phyloP scores from a whole-genome alignment of 768 basidiomycete species.

The Leucosporidium scottii region DNA sequence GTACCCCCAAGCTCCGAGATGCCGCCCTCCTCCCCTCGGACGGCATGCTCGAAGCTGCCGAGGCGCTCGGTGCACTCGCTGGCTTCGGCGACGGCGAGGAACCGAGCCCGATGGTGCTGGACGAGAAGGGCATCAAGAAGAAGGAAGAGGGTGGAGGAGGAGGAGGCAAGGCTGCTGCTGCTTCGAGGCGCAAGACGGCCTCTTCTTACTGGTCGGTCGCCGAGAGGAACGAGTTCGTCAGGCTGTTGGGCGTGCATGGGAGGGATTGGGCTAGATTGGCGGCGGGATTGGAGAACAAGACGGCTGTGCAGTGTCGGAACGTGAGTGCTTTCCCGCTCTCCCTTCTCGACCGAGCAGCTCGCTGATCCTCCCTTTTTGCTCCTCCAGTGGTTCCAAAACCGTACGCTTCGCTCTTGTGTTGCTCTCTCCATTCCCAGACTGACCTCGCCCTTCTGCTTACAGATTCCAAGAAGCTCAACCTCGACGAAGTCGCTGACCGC shows the following conservation, averaged over 20 bases:
- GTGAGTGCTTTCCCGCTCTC: slow-evolving; percentile 16
- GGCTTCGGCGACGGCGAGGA: background rate
- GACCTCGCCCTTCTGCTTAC: slow-evolving; percentile 32
- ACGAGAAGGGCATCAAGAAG: background rate
- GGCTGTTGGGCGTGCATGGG: slow-evolving; percentile 57
- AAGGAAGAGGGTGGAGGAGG: background rate
- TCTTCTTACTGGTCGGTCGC: slow-evolving; percentile 57
- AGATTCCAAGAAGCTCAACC: slow-evolving; percentile 38
- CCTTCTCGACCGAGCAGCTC: background rate
- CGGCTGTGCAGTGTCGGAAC: slow-evolving; percentile 43
- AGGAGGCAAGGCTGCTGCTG: background rate
- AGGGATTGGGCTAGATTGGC: slow-evolving; percentile 65
- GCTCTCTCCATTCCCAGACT: background rate
- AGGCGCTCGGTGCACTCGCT: slow-evolving; percentile 32
- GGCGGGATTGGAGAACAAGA: slow-evolving; percentile 53
- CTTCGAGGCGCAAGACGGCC: slow-evolving; percentile 28
- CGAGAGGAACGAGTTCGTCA: slow-evolving; percentile 56
- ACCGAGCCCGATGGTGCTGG: background rate
- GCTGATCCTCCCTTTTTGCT: background rate
- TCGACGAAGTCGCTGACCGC: slow-evolving; percentile 26
- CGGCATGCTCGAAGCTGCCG: slow-evolving; percentile 34
- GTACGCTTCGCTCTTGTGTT: background rate
- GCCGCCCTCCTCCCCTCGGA: slow-evolving; percentile 18
- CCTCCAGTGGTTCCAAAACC: slow-evolving; percentile 25
- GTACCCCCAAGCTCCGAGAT: background rate